Evolutionary conservation across 306 rosid species (phyloP).

Genomic region (Malus sylvestris): DNA sequence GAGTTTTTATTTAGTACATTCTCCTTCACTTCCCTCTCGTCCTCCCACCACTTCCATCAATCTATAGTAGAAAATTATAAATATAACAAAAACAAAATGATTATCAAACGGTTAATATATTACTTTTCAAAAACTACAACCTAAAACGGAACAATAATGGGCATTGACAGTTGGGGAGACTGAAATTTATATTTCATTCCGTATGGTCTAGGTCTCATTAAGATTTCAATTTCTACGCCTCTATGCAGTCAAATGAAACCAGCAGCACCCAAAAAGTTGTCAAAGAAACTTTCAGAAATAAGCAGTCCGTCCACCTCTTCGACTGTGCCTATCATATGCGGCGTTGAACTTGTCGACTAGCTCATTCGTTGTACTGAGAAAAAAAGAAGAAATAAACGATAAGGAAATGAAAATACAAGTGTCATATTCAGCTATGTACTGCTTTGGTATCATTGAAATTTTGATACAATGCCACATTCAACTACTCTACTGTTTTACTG

Average conservation of each 20-base stretch:
- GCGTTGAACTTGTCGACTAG: slow-evolving; percentile 71
- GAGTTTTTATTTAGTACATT: too few species aligned
- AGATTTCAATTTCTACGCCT: neutral
- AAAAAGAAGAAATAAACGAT: neutral
- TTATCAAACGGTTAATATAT: too few species aligned
- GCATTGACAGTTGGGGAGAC: neutral
- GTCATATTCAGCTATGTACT: neutral
- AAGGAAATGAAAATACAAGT: neutral
- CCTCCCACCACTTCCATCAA: too few species aligned
- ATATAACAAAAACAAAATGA: too few species aligned
- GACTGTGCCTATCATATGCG: slow-evolving; percentile 89
- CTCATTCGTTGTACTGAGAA: slow-evolving; percentile 36
- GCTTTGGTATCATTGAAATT: neutral
- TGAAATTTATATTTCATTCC: neutral
- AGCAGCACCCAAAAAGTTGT: neutral
- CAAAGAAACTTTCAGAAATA: slow-evolving; percentile 48
- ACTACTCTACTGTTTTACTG: neutral
- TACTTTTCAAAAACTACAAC: too few species aligned
- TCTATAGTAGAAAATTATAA: too few species aligned
- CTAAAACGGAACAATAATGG: too few species aligned
- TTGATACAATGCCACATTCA: neutral
- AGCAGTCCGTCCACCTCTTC: slow-evolving; percentile 88
- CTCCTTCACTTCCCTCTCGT: too few species aligned
- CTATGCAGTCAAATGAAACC: neutral
- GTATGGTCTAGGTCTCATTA: neutral